Evolutionary conservation across 345 rosid genomes (phyloP), one percentile per base, ranked within the genome.

Genomic region (Lepidium aucheri): DNA sequence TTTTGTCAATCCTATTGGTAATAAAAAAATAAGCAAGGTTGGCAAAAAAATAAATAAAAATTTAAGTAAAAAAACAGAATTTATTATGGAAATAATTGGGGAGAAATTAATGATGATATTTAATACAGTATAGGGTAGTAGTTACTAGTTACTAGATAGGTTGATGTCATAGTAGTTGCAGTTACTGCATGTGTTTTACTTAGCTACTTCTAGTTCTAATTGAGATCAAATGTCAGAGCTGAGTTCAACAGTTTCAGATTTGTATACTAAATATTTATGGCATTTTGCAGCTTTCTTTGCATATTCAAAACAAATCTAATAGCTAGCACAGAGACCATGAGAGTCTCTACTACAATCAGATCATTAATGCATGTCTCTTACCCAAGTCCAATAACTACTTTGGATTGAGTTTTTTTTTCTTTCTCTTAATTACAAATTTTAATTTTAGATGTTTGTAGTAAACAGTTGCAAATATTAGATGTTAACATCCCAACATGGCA

Each of bases 111-210:
- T 62, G 49, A 62, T 70, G 49, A 12, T 53, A 61, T 53, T 43
- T 13, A 61, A 52, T 62, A 43, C 54, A 24, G n/a, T 22, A 24
- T 39, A 15, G 56, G 54, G 42, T 68, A 69, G 26, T 28, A 13
- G 12, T 3, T 28, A 28, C 32, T 28, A 38, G 1, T 24, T 9
- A 59, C 69, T 16, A 63, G 63, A 16, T 69, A 70, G 9, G 63
- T 63, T 63, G 47, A n/a, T 61, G 61, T 69, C 67, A 69, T 60
- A 53, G 24, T 26, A 30, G 5, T 52, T 65, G 44, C 63, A 55
- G 65, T n/a, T 22, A 35, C 24, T 58, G 52, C 73, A 68, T 68
- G 73, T 68, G 59, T 51, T 57, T 5, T 57, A 34, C 11, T 12
- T 35, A 46, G 33, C 14, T 36, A 38, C 57, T 47, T 47, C 4